Evolutionary conservation across 371 early-diverging fungal species (phyloP).

Genomic region (Mortierella sp.): DNA sequence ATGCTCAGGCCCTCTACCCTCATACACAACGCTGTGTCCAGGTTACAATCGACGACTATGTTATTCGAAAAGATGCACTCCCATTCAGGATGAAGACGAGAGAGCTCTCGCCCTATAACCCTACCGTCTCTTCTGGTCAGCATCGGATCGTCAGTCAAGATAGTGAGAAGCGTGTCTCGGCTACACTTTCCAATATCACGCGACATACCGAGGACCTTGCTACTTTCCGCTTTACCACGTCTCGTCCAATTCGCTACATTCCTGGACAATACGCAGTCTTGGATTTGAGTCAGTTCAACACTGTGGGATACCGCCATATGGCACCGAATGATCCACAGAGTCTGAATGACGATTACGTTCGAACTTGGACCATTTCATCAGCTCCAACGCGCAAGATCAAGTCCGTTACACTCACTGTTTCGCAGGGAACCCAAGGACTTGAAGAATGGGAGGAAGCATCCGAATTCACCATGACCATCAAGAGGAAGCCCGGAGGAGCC

Average conservation of each 20-base stretch:
- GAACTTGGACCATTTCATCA: slow-evolving; percentile 49
- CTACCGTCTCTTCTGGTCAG: slow-evolving; percentile 4
- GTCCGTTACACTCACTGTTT: no score
- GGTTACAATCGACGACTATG: slow-evolving; percentile 15
- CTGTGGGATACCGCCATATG: slow-evolving; percentile 37
- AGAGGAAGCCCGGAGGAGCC: slow-evolving; percentile 28
- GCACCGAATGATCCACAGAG: slow-evolving; percentile 31
- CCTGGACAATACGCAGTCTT: slow-evolving; percentile 48
- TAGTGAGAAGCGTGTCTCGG: not conserved
- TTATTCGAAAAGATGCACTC: slow-evolving; percentile 15
- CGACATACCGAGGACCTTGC: slow-evolving; percentile 23
- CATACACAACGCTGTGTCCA: slow-evolving; percentile 32
- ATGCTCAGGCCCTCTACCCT: slow-evolving; percentile 26
- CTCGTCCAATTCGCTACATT: slow-evolving; percentile 12
- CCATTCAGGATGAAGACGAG: slow-evolving; percentile 30
- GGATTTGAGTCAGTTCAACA: slow-evolving; percentile 33
- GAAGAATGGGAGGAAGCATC: slow-evolving; percentile 15
- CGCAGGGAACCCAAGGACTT: not conserved
- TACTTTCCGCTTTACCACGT: slow-evolving; percentile 22
- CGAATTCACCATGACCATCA: slow-evolving; percentile 37
- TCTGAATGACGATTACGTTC: slow-evolving; percentile 45
- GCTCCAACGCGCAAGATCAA: no score
- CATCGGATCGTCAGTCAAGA: not conserved
- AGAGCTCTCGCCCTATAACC: slow-evolving; percentile 52
- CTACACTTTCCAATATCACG: slow-evolving; percentile 18